Percentiles rank a stretch among this genome's conserved stretches.
Evolutionary conservation across 192 early-diverging fungal species (phyloP).

Genomic region (Umbelopsis vinacea): DNA sequence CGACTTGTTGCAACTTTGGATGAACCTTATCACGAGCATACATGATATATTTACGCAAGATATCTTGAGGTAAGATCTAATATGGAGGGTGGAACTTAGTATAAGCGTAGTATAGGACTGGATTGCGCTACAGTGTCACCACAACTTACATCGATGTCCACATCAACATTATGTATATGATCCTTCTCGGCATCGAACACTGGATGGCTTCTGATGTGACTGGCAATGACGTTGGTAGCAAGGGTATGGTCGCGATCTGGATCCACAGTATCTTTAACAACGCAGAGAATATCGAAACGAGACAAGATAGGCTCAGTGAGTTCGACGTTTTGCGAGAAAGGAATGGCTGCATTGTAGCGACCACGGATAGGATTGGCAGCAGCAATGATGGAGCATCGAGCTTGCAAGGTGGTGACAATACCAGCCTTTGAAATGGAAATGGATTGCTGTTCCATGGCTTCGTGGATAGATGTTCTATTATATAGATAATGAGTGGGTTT

Average conservation of each 20-base stretch:
- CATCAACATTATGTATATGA: conserved; percentile 34
- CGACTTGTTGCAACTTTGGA: conserved; percentile 83
- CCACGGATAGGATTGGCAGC: conserved; percentile 87
- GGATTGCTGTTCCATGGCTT: conserved; percentile 91
- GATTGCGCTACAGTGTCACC: neutral
- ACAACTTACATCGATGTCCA: conserved; percentile 64
- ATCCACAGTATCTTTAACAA: conserved; percentile 92
- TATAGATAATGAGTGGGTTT: too few relatives aligned
- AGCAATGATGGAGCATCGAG: conserved; percentile 80
- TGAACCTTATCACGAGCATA: conserved; percentile 78
- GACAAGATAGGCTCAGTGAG: conserved; percentile 98
- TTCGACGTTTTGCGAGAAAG: conserved; percentile 97
- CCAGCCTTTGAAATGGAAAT: conserved; percentile 90
- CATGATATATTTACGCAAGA: conserved; percentile 88
- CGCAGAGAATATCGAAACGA: conserved; percentile 96
- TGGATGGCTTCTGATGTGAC: conserved; percentile 93
- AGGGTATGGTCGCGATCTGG: conserved; percentile 89
- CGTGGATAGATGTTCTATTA: conserved; percentile 88
- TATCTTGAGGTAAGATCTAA: conserved; percentile 81
- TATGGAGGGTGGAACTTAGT: neutral
- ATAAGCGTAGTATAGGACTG: neutral
- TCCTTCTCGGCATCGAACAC: conserved; percentile 47
- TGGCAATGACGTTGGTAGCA: conserved; percentile 92
- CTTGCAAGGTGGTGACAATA: conserved; percentile 85
- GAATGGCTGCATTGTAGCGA: conserved; percentile 86